phyloP scores from a whole-genome alignment of 257 asterid genomes.

The Echium plantagineum region DNA sequence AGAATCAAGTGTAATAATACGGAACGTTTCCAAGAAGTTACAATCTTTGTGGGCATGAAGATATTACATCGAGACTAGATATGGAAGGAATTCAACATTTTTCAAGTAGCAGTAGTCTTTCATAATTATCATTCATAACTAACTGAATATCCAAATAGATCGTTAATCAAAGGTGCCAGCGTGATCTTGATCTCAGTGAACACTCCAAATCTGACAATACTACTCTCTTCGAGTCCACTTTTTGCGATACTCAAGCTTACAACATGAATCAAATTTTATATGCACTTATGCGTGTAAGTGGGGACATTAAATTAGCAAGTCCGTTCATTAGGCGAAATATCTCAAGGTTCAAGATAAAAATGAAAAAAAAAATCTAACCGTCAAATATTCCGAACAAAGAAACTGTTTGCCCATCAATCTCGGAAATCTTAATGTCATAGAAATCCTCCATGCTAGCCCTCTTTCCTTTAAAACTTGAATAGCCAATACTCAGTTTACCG shows the following conservation, averaged over 20 bases:
- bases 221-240: too few relatives aligned
- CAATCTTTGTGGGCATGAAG: too few relatives aligned
- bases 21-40: too few relatives aligned
- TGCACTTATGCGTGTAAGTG: not conserved
- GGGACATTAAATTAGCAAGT: not conserved
- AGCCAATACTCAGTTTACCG: slow-evolving; percentile 77
- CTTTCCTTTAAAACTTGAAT: slow-evolving; percentile 93
- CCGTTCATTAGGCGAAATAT: not conserved
- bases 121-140: too few relatives aligned
- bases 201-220: too few relatives aligned
- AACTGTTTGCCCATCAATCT: slow-evolving; percentile 61
- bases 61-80: too few relatives aligned
- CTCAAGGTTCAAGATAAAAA: not conserved
- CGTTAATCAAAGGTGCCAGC: too few relatives aligned
- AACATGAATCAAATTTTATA: not conserved
- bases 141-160: too few relatives aligned
- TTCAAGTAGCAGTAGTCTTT: too few relatives aligned
- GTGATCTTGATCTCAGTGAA: too few relatives aligned
- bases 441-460: slow-evolving; percentile 98
- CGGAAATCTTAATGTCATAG: slow-evolving; percentile 68
- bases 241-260: not conserved
- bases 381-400: slow-evolving; percentile 94
- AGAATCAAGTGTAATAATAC: too few relatives aligned
- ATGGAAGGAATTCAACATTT: too few relatives aligned
- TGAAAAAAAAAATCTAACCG: slow-evolving; percentile 34